Evolutionary conservation across 257 asterid genomes (phyloP).

Genomic region (Knoxia roxburghii): DNA sequence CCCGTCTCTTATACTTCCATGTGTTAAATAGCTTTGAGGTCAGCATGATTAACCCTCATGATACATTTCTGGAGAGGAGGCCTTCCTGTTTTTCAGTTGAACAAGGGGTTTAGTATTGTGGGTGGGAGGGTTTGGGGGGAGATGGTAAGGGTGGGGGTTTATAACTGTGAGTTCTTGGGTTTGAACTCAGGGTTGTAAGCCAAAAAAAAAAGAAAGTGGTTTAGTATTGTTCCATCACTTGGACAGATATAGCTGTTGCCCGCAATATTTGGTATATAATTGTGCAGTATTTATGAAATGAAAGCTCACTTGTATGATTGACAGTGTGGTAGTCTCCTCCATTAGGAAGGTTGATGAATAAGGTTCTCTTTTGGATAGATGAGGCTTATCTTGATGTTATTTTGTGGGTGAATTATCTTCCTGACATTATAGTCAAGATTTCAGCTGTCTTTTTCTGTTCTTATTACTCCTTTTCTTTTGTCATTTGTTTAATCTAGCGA

Average conservation of each 20-base stretch:
- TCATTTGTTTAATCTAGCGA: neutral
- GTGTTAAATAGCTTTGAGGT: too few relatives aligned
- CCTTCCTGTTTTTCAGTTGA: neutral
- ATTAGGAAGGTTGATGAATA: neutral
- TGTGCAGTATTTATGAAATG: neutral
- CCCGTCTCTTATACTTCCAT: neutral
- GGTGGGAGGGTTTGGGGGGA: too few relatives aligned
- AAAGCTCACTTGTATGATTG: neutral
- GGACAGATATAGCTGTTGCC: neutral
- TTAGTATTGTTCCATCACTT: neutral
- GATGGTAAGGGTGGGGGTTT: too few relatives aligned
- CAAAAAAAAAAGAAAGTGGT: too few relatives aligned
- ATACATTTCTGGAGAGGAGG: neutral
- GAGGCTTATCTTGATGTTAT: neutral
- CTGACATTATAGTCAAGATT: neutral
- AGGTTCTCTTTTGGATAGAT: neutral
- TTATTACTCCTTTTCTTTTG: neutral
- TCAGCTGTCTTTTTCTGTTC: neutral
- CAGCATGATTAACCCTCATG: neutral
- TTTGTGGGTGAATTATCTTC: conserved; percentile 2
- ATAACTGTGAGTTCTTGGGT: too few relatives aligned
- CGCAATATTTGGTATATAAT: too few relatives aligned
- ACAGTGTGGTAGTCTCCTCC: neutral
- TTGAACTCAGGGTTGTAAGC: too few relatives aligned
- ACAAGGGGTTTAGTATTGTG: too few relatives aligned